Evolutionary conservation across 192 early-diverging fungal species (phyloP), one percentile per base, ranked within the genome.

Genomic region (Diversispora eburnea): DNA sequence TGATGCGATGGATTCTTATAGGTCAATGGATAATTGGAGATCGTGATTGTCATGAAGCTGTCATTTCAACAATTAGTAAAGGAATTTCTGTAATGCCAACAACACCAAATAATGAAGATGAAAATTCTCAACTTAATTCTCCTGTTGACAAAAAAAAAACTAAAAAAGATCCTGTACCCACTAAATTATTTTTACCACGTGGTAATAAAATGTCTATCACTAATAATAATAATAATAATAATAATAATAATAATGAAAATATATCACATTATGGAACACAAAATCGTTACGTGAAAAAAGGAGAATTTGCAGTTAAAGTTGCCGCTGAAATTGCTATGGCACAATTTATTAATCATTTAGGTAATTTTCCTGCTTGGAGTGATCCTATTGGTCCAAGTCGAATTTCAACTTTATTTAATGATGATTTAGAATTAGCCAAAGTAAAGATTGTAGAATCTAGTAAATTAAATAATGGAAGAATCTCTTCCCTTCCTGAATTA

Each of bases 21-120:
- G 91, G 90, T 8, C 82, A 91, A 46, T 94, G 92, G 92, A 92
- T 95, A 49, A 78, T 87, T 3, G 84, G 87, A 63, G 92, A 95
- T 63, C 84, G 78, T 56, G 88, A 90, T 48, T 91, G 87, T 62
- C 83, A 88, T 47, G 79, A 81, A 33, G 85, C 84, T 10, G 89
- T 94, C 0, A 85, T 94, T 48, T 76, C 82, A 9, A 89, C 90
- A 3, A 82, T 94, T 42, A 84, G 87, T 70, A 84, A 82, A 45
- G 93, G 92, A 5, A 88, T 93, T 22, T 81, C 85, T 15, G 76
- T 94, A 17, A 72, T 88, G 19, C 89, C 85, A 15, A 77, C 94
- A 17, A 72, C 87, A 19, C 89, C 88, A 56, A 75, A 84, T 20
- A 82, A 89, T 17, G 81, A 91, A 52, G 84, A 87, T 19, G 48